phyloP scores from a whole-genome alignment of 2,329 filamentous ascomycete genomes.

The Hypoxylon sp. region DNA sequence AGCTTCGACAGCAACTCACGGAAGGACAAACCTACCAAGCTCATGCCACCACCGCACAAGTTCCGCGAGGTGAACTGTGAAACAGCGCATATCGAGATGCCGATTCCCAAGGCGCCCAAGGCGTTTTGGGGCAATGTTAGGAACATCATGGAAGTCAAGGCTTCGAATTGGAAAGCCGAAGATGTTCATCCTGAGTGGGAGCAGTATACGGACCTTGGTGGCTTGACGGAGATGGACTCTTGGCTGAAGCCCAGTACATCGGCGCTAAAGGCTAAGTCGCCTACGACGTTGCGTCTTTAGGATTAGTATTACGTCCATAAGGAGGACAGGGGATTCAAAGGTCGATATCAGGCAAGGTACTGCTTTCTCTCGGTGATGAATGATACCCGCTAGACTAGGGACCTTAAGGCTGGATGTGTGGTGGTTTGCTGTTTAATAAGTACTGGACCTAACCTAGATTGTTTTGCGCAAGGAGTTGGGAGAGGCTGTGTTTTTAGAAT shows the following conservation, averaged over 20 bases:
- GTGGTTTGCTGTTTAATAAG: no score
- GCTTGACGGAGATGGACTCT: slow-evolving; percentile 28
- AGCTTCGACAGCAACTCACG: slow-evolving; percentile 9
- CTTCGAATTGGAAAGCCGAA: slow-evolving; percentile 27
- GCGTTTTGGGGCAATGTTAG: slow-evolving; percentile 39
- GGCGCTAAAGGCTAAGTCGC: background rate
- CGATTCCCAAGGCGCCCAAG: slow-evolving; percentile 30
- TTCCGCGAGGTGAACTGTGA: slow-evolving; percentile 32
- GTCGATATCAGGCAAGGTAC: no score
- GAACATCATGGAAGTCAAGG: slow-evolving; percentile 38
- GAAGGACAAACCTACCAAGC: background rate
- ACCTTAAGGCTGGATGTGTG: no score
- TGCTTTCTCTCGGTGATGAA: slow-evolving; percentile 5
- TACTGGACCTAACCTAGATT: no score
- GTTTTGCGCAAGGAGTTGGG: no score
- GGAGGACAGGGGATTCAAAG: no score
- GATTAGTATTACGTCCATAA: no score
- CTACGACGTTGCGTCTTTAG: slow-evolving; percentile 1
- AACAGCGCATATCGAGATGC: slow-evolving; percentile 35
- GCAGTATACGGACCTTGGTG: slow-evolving; percentile 38
- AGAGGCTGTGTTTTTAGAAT: no score
- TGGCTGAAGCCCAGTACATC: background rate
- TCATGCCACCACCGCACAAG: slow-evolving; percentile 30
- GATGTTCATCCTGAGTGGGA: slow-evolving; percentile 38
- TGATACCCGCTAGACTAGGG: slow-evolving; percentile 25